Percentiles rank a stretch among this genome's conserved stretches.
phyloP scores from a whole-genome alignment of 345 rosid genomes.

The Sonneratia caseolaris region DNA sequence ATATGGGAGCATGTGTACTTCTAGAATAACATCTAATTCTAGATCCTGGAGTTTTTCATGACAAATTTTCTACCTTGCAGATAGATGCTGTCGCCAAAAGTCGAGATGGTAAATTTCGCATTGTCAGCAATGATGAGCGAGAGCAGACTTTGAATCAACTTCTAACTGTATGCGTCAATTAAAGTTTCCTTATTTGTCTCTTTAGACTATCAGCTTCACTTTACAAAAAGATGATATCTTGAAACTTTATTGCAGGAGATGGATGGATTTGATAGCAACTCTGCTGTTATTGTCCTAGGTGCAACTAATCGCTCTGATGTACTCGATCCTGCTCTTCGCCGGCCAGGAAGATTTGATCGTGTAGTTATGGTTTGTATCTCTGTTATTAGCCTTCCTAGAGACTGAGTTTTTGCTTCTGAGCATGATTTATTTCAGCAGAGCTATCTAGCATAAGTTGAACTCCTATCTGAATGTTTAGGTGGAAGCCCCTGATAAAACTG shows the following conservation, averaged over 20 bases:
- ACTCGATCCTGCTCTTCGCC: conserved; percentile 27
- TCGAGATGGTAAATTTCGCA: conserved; percentile 24
- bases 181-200: background rate
- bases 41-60: background rate
- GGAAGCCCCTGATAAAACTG: conserved; percentile 80
- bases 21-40: too few relatives aligned
- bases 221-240: background rate
- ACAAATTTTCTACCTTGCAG: background rate
- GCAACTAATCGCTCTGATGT: conserved; percentile 20
- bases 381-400: background rate
- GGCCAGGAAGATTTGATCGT: conserved; percentile 35
- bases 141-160: conserved; percentile 33
- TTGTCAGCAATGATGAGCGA: conserved; percentile 24
- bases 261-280: conserved; percentile 32
- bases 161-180: conserved; percentile 9
- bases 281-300: conserved; percentile 24
- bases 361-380: conserved; percentile 15
- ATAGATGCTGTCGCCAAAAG: conserved; percentile 20
- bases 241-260: conserved; percentile 18
- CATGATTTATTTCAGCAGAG: background rate
- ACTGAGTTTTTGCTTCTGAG: background rate
- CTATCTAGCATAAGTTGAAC: background rate
- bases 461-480: conserved; percentile 36
- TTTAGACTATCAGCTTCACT: background rate
- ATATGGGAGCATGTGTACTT: conserved; percentile 12